These are phyloP conservation scores for Chytriomyces confervae DNA, from an alignment of 192 early-diverging fungal species.

Conservation along the genomic window DNA sequence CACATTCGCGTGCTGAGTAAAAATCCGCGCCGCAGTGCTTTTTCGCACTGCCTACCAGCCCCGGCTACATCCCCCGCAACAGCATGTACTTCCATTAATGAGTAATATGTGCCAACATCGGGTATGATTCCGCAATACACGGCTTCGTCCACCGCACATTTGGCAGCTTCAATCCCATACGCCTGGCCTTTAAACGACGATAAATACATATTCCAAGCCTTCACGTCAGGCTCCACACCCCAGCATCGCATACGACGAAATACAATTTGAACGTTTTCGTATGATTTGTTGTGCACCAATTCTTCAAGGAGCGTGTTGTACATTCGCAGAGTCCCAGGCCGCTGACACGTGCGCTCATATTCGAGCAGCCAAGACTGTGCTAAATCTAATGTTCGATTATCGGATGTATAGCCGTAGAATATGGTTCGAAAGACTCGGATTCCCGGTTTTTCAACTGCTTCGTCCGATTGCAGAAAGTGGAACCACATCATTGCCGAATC, in stretches of 20 bases:
- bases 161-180: background rate
- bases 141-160: background rate
- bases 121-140: background rate
- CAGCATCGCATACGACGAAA: background rate
- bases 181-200: background rate
- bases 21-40: conserved; percentile 10
- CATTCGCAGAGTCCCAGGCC: background rate
- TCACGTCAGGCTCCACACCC: background rate
- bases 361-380: background rate
- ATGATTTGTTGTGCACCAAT: background rate
- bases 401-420: background rate
- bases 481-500: conserved; percentile 3
- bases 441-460: background rate
- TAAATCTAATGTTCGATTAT: background rate
- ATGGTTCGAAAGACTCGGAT: conserved; percentile 10
- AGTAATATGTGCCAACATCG: conserved; percentile 18
- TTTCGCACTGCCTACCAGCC: background rate
- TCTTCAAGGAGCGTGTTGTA: background rate
- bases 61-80: background rate
- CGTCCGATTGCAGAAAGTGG: background rate
- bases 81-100: conserved; percentile 14
- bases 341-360: conserved; percentile 9
- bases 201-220: conserved; percentile 7
- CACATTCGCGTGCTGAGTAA: conserved; percentile 17
- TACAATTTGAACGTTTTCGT: background rate